Evolutionary conservation across 2,329 filamentous ascomycete species (phyloP).

Genomic region (Colletotrichum kahawae): DNA sequence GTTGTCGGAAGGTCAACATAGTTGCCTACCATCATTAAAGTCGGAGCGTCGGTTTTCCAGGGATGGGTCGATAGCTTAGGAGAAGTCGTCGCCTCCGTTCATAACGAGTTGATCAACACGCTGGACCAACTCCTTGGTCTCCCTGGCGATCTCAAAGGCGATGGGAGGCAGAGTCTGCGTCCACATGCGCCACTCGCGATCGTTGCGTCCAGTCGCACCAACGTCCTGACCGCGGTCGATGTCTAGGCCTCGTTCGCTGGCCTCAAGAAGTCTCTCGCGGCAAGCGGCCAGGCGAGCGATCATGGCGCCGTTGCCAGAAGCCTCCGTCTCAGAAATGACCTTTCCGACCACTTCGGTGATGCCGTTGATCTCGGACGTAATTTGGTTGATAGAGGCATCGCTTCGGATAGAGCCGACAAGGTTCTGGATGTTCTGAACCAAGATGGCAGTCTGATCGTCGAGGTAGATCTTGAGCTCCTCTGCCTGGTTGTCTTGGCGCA

Average conservation of each 20-base stretch:
- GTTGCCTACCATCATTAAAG: not conserved
- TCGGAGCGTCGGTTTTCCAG: not conserved
- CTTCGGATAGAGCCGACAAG: constrained; percentile 75
- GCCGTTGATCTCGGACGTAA: constrained; percentile 72
- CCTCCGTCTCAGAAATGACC: constrained; percentile 70
- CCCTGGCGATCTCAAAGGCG: constrained; percentile 84
- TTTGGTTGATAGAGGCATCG: constrained; percentile 66
- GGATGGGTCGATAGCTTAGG: constrained; percentile 32
- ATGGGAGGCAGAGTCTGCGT: constrained; percentile 78
- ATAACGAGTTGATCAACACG: constrained; percentile 43
- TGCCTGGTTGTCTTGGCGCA: constrained; percentile 42
- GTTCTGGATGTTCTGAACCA: constrained; percentile 83
- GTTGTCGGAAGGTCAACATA: not conserved
- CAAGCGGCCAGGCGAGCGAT: constrained; percentile 66
- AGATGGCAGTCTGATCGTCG: constrained; percentile 79
- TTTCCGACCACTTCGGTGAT: constrained; percentile 75
- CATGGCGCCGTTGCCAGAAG: constrained; percentile 55
- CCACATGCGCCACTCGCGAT: constrained; percentile 66
- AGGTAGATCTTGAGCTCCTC: constrained; percentile 73
- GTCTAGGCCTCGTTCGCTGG: constrained; percentile 64
- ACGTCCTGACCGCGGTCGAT: constrained; percentile 68
- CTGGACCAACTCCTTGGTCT: constrained; percentile 74
- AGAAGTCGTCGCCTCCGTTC: constrained; percentile 47
- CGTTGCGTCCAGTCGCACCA: constrained; percentile 54
- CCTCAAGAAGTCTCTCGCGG: constrained; percentile 68